These are phyloP conservation scores for Salix purpurea DNA, from an alignment of 345 rosid genomes.

Conservation along the genomic window DNA sequence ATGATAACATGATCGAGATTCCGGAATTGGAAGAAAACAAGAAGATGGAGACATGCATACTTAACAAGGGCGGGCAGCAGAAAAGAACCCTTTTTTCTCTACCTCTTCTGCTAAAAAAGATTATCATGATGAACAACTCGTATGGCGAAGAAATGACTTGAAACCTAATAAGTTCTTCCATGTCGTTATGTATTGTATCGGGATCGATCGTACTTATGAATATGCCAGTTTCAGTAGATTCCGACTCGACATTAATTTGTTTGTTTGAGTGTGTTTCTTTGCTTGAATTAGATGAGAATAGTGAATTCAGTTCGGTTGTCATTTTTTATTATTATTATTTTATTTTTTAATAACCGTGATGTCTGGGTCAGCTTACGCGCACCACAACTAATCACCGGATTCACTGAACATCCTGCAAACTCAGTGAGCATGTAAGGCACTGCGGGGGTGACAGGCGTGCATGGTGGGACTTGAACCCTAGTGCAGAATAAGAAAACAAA, in stretches of 20 bases:
- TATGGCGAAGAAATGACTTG: neutral
- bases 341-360: no score
- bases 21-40: slow-evolving; percentile 24
- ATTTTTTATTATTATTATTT: neutral
- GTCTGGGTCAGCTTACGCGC: no score
- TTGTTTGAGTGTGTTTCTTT: neutral
- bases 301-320: neutral
- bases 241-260: neutral
- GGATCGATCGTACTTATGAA: neutral
- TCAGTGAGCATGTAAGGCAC: no score
- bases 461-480: no score
- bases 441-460: no score
- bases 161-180: neutral
- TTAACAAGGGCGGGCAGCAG: neutral
- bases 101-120: neutral
- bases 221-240: neutral
- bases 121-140: neutral
- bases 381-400: no score
- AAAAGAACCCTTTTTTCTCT: neutral
- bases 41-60: slow-evolving; percentile 22
- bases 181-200: neutral
- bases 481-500: fast-evolving
- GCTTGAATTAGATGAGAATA: neutral
- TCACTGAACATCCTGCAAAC: no score
- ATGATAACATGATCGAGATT: slow-evolving; percentile 1